A percentile compares a stretch with the other conserved stretches of the same genome.
Conservation (phyloP, 768 basidiomycete species). For the Scleroderma citrinum region DNA sequence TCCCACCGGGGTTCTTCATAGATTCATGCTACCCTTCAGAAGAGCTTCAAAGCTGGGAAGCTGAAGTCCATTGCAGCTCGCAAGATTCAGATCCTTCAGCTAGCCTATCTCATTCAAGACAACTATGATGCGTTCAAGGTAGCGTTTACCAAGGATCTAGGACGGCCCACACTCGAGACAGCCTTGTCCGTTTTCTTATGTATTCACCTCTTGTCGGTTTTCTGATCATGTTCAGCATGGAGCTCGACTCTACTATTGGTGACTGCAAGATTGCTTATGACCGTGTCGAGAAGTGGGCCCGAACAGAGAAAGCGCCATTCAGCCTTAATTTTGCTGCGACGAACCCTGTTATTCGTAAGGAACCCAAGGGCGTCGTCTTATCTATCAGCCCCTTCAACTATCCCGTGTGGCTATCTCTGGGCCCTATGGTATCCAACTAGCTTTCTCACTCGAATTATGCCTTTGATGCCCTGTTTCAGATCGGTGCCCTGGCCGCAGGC, state of each 20-base stretch:
- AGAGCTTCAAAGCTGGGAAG: slow-evolving; percentile 62
- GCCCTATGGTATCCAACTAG: slow-evolving; percentile 45
- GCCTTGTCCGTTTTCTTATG: slow-evolving; percentile 39
- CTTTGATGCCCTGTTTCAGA: slow-evolving; percentile 25
- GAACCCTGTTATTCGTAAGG: slow-evolving; percentile 62
- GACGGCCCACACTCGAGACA: slow-evolving; percentile 54
- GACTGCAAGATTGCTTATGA: slow-evolving; percentile 54
- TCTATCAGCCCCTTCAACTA: slow-evolving; percentile 76
- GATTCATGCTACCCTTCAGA: slow-evolving; percentile 51
- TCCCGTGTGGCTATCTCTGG: slow-evolving; percentile 54
- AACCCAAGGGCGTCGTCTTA: slow-evolving; percentile 70
- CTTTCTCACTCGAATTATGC: not conserved
- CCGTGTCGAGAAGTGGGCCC: slow-evolving; percentile 71
- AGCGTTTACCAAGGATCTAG: slow-evolving; percentile 56
- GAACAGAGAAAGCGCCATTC: slow-evolving; percentile 53
- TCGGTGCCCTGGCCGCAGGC: slow-evolving; percentile 76
- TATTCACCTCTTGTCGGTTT: not conserved
- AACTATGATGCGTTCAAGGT: slow-evolving; percentile 56
- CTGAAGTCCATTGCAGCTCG: slow-evolving; percentile 60
- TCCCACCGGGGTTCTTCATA: slow-evolving; percentile 17
- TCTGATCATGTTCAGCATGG: slow-evolving; percentile 42
- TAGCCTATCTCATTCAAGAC: slow-evolving; percentile 70
- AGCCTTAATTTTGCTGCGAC: slow-evolving; percentile 51
- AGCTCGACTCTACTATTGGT: slow-evolving; percentile 46
- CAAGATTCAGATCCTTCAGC: slow-evolving; percentile 70